A percentile compares a stretch with the other conserved stretches of the same genome.
phyloP scores from a whole-genome alignment of 2,329 filamentous ascomycete species.

The Nemania diffusa region DNA sequence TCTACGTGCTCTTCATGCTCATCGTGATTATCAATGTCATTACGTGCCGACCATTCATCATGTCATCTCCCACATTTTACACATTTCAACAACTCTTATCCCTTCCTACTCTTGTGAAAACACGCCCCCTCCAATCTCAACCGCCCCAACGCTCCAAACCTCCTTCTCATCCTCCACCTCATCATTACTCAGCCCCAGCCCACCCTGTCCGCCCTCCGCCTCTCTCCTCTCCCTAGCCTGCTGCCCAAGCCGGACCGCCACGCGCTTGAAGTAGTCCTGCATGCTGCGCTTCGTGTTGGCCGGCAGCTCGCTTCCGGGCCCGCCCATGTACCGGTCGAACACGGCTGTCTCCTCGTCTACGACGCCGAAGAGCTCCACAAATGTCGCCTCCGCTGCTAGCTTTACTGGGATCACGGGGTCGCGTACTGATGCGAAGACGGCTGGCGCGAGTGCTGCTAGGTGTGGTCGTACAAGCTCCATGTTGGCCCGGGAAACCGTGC shows the following conservation, averaged over 20 bases:
- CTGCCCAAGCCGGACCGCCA: slow-evolving; percentile 82
- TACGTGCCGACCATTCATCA: too few relatives aligned
- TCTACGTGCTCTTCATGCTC: slow-evolving; percentile 4
- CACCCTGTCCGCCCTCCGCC: slow-evolving; percentile 88
- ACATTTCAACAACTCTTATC: not conserved
- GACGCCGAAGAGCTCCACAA: slow-evolving; percentile 89
- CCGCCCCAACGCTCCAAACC: slow-evolving; percentile 93
- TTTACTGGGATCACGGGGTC: slow-evolving; percentile 96
- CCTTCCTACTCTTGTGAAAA: slow-evolving; percentile 55
- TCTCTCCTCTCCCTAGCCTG: slow-evolving; percentile 91
- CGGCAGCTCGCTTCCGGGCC: slow-evolving; percentile 71
- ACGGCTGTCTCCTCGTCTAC: slow-evolving; percentile 86
- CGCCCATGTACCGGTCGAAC: slow-evolving; percentile 90
- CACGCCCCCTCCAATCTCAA: slow-evolving; percentile 77
- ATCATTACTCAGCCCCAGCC: slow-evolving; percentile 86
- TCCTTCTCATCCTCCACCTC: slow-evolving; percentile 95
- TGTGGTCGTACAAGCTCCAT: slow-evolving; percentile 85
- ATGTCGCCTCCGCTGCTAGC: slow-evolving; percentile 91
- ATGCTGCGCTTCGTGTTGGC: slow-evolving; percentile 86
- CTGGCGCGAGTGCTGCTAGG: slow-evolving; percentile 79
- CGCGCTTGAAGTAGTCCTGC: slow-evolving; percentile 96
- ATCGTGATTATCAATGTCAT: not conserved
- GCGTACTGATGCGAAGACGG: slow-evolving; percentile 89
- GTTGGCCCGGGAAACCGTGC: slow-evolving; percentile 83
- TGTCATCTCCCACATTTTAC: not conserved